A percentile compares a stretch with the other conserved stretches of the same genome.
These are phyloP conservation scores for Mycena capillaripes DNA, from an alignment of 768 basidiomycete genomes.

Conservation along the genomic window DNA sequence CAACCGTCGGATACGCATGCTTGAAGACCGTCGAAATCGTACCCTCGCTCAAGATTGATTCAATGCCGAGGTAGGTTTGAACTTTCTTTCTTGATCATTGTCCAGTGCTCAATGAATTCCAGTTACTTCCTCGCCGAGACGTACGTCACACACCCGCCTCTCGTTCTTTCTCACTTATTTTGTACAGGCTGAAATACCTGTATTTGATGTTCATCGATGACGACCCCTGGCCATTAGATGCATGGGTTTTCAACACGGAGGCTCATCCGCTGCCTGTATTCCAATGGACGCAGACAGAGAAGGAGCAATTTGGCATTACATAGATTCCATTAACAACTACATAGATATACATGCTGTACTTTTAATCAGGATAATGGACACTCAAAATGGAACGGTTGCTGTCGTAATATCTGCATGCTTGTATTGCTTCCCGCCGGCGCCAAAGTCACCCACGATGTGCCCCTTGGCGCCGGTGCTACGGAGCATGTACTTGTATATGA, in stretches of 20 bases:
- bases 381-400: conserved; percentile 22
- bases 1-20: conserved; percentile 72
- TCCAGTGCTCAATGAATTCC: neutral
- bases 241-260: conserved; percentile 77
- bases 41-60: conserved; percentile 59
- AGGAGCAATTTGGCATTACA: conserved; percentile 54
- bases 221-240: conserved; percentile 68
- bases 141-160: conserved; percentile 44
- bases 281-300: conserved; percentile 70
- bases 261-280: conserved; percentile 87
- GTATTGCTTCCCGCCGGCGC: conserved; percentile 79
- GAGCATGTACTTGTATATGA: conserved; percentile 97
- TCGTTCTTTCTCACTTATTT: neutral
- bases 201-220: conserved; percentile 77
- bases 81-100: neutral
- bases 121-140: conserved; percentile 66
- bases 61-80: conserved; percentile 80
- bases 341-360: conserved; percentile 16
- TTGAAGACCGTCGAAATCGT: conserved; percentile 62
- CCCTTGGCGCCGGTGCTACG: conserved; percentile 80
- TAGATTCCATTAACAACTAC: conserved; percentile 19
- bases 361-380: conserved; percentile 2
- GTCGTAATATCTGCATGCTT: conserved; percentile 61
- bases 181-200: conserved; percentile 75
- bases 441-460: conserved; percentile 92